A percentile compares a stretch with the other conserved stretches of the same genome.
Evolutionary conservation across 2,329 filamentous ascomycete species (phyloP).

Genomic region (Mycosphaerella sp.): DNA sequence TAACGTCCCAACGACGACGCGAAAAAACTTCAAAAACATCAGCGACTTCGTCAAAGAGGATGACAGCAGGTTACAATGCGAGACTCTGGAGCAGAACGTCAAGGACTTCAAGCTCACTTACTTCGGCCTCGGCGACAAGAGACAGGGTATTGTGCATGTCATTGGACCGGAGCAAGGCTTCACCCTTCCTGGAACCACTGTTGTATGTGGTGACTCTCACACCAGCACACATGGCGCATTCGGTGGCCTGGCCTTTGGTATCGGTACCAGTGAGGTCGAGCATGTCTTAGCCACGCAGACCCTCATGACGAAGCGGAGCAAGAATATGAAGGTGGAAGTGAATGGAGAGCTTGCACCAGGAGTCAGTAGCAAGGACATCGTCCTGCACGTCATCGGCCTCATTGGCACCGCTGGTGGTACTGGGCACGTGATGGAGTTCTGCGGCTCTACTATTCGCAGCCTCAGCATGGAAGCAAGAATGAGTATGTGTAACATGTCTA

Average conservation of each 20-base stretch:
- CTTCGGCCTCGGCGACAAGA: constrained; percentile 92
- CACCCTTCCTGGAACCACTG: constrained; percentile 91
- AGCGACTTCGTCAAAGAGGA: constrained; percentile 90
- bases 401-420: constrained; percentile 95
- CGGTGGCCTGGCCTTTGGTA: constrained; percentile 88
- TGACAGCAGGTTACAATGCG: constrained; percentile 87
- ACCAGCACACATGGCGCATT: constrained; percentile 98
- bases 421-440: constrained; percentile 94
- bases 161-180: constrained; percentile 99
- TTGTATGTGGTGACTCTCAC: constrained; percentile 96
- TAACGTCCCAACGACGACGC: constrained; percentile 86
- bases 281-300: constrained; percentile 96
- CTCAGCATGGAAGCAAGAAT: constrained; percentile 96
- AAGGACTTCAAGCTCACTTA: constrained; percentile 95
- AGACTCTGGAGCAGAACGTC: constrained; percentile 95
- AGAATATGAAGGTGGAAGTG: constrained; percentile 97
- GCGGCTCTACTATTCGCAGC: constrained; percentile 80
- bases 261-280: constrained; percentile 97
- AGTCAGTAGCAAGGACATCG: constrained; percentile 92
- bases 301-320: constrained; percentile 87
- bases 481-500: constrained; percentile 99
- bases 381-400: constrained; percentile 84
- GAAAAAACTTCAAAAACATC: constrained; percentile 91
- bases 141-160: constrained; percentile 97
- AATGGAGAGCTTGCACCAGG: constrained; percentile 84